Evolutionary conservation across 2,329 filamentous ascomycete species (phyloP).

Genomic region (Neoarthrinium moseri): DNA sequence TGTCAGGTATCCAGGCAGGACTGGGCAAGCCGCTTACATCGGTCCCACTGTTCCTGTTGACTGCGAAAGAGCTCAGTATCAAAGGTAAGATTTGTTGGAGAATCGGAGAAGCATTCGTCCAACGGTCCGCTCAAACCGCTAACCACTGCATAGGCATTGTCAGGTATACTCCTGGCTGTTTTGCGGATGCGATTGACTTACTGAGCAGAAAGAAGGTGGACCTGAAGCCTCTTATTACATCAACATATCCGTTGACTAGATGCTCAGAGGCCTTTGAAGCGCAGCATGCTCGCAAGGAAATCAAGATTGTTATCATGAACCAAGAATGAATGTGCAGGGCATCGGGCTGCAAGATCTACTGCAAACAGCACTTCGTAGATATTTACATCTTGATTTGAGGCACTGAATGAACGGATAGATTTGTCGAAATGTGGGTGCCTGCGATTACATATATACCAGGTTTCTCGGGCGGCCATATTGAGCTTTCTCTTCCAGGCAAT

Average conservation of each 20-base stretch:
- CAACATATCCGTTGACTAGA: neutral
- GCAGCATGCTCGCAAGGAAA: conserved; percentile 3
- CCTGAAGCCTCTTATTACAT: conserved; percentile 4
- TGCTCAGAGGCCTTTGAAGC: conserved; percentile 2
- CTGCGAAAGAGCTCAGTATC: neutral
- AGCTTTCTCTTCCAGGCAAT: too few species aligned
- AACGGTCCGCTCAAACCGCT: neutral
- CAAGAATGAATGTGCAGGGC: neutral
- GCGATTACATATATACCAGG: too few species aligned
- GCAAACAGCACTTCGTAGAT: too few species aligned
- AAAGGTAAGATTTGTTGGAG: conserved; percentile 2
- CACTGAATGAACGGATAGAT: too few species aligned
- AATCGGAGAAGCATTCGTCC: too few species aligned
- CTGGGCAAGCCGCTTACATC: conserved; percentile 1
- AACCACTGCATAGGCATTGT: neutral
- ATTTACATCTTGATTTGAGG: too few species aligned
- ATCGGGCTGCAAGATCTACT: too few species aligned
- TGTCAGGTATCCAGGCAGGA: conserved; percentile 1
- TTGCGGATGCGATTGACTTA: conserved; percentile 3
- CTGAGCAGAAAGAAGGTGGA: conserved; percentile 4
- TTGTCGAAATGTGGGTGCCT: too few species aligned
- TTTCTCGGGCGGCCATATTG: too few species aligned
- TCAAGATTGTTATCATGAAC: conserved; percentile 7
- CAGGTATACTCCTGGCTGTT: conserved; percentile 3
- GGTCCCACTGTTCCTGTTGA: neutral